phyloP scores from a whole-genome alignment of 345 rosid species.

The Boechera stricta region DNA sequence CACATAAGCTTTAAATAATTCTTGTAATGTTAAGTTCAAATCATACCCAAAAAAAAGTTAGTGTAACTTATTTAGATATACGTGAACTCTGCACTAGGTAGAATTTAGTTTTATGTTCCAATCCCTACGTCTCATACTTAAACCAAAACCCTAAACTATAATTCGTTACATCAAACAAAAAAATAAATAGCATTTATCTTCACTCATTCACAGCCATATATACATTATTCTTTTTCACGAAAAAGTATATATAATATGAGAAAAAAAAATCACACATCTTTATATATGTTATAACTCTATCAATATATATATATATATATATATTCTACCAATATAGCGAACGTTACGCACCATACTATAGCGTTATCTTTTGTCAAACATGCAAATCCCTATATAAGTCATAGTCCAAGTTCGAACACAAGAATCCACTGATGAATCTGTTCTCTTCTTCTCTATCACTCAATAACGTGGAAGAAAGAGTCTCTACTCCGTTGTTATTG shows the following conservation, averaged over 20 bases:
- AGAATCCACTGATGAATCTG: conserved; percentile 57
- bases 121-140: not conserved
- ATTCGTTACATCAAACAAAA: conserved; percentile 4
- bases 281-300: conserved; percentile 30
- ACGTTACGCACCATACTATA: conserved; percentile 31
- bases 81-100: not conserved
- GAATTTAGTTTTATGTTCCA: not conserved
- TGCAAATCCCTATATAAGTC: conserved; percentile 59
- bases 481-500: conserved; percentile 28
- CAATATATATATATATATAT: conserved; percentile 34
- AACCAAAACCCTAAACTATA: conserved; percentile 28
- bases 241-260: not conserved
- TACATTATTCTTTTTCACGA: conserved; percentile 11
- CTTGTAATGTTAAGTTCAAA: not conserved
- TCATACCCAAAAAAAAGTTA: not conserved
- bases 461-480: conserved; percentile 52
- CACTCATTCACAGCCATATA: conserved; percentile 28
- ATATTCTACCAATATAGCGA: conserved; percentile 24
- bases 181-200: conserved; percentile 20
- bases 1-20: not conserved
- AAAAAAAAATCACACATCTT: conserved; percentile 23
- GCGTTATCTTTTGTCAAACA: conserved; percentile 55
- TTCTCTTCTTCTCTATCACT: conserved; percentile 56
- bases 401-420: conserved; percentile 56
- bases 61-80: not conserved